Base-by-base conservation (phyloP, 2,329 filamentous ascomycete species). In the Aspergillus ibericus region DNA sequence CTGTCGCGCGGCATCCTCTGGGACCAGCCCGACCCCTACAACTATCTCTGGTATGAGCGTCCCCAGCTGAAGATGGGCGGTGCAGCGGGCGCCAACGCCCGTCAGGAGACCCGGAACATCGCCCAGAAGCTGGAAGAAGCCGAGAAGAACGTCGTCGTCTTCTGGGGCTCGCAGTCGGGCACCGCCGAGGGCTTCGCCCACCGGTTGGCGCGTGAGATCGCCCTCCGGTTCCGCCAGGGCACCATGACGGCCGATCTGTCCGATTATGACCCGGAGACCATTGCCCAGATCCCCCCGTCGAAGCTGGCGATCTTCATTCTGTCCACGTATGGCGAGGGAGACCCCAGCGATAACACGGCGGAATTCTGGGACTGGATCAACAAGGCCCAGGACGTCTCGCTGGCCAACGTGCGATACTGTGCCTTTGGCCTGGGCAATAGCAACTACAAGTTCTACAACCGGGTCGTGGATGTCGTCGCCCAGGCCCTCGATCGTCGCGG, bases 361-460 rank as follows among this genome's bases (percentile, higher is more conserved):
- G 92, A 96, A 68, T 96, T 97, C 78, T 96, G 68, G 65, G 66
- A 93, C 79, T 93, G 96, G 77, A 93, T 96, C 76, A 85, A 93
- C 68, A 88, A 83, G 52, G 83, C 83, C 60, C 89, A 93, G 13
- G 88, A 91, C 52, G 81, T 87, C 51, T 78, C 83, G 63, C 93
- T 96, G 77, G 88, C 87, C 10, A 66, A 66, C n/a, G 63, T 85
- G 88, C 72, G 83, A 82, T 97, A 91, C 71, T 90, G 96, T 68
- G 87, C 91, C 55, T 96, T 97, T 68, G 93, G 93, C 64, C 85
- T 97, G 38, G 93, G 93, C 59, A 97, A 97, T 82, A 96, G 96
- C 80, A 96, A 93, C 32, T 97, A 97, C 75, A 92, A 96, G 74
- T 92, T 96, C 80, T 97, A 96, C 82, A 97, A 97, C 80, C 89